Evolutionary conservation across 257 asterid genomes (phyloP), one percentile per base, ranked within the genome.

Genomic region (Forsythia viridissima): DNA sequence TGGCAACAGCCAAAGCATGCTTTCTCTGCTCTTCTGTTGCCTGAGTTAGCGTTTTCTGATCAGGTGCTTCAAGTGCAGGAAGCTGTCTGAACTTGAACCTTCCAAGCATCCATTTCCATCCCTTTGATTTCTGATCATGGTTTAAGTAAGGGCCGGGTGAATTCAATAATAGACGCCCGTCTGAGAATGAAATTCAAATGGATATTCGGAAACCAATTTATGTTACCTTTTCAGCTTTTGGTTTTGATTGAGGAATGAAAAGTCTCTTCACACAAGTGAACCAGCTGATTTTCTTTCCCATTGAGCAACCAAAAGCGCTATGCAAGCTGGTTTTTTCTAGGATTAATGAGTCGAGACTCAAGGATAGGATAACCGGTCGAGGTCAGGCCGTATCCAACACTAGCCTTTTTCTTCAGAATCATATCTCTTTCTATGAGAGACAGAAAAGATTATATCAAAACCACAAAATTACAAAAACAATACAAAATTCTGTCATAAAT

Each of bases 261-360:
- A 94, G 79, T 80, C 90, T 87, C 71, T 88, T 94, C 86, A 89
- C 92, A 86, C 79, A 91, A 80, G 87, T 82, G 78, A 94, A 86
- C 96, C 97, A 91, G 51, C 94, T 73, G 75, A 85, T 87, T 79
- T 85, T 92, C 94, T 85, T 92, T 72, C 93, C 95, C 96, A 93
- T 93, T 40, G 59, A 41, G 73, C 68, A 76, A 65, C 9, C 67
- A 76, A 55, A 70, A 20, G 30, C 0, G 69, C 69, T 61, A 61
- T 9, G 37, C 21, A 61, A 61, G 36, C 38, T 3, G 69, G 38
- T 61, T 61, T 61, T 61, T 20, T 13, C 69, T 24, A 4, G 39
- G 70, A 63, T 77, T 80, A 61, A 74, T 5, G 20, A 16, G 43
- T 40, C 10, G 52, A 72, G 20, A 30, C 65, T 72, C 6, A 41